Evolutionary conservation across 2,329 filamentous ascomycete genomes (phyloP), one percentile per base, ranked within the genome.

Genomic region (Eutypella sp.): DNA sequence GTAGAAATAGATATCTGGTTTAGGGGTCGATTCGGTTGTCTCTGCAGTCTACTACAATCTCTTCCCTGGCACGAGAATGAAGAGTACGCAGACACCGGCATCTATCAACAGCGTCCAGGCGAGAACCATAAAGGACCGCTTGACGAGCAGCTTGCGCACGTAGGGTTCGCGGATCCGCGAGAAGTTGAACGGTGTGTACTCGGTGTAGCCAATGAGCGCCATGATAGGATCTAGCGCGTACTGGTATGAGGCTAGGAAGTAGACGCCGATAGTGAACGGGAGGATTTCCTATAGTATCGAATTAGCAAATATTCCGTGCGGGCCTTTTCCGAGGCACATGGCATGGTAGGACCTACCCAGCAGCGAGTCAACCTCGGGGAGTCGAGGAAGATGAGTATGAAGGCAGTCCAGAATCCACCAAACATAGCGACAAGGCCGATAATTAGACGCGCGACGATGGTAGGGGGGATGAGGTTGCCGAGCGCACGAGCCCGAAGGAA

Each of bases 131-230:
- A 89, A 62, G 1, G 93, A 85, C 47, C 93, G 85, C 64, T 91
- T 91, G 55, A 82, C 82, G 46, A 99, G 78, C 18, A 97, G 81
- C 61, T 83, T 87, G 53, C 89, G 85, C 45, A 99, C 87, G 63
- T 93, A 99, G 0, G 90, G 88, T 67, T 99, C 93, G 45, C 87
- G 82, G 52, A 97, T 89, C 34, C 82, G 80, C 20, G 87, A 86
- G 72, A 95, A 96, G 67, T 84, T 87, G 75, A 96, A 91, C 42
- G 95, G 90, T 0, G 92, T 96, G 70, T 97, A 96, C 71, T 99
- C 95, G 72, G 91, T 96, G 66, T 84, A 85, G 29, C 92, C 91
- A n/a, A 87, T 66, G 18, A 97, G 76, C 4, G 90, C 93, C 66
- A 97, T 82, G 51, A 96, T 74, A 0, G 95, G 92, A 60, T 99